Conservation (phyloP, 306 rosid species). For the Vicia faba region DNA sequence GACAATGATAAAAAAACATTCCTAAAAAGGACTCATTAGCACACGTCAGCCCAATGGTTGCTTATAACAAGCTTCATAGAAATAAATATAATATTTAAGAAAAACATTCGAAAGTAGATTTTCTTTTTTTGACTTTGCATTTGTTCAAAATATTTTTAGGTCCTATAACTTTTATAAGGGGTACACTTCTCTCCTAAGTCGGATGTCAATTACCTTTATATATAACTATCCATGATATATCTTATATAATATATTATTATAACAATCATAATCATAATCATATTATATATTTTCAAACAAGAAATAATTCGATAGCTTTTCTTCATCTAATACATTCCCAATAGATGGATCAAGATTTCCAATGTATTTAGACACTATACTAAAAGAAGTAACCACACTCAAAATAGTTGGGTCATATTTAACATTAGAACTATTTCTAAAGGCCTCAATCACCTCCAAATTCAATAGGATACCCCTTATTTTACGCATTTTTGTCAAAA, state of each 20-base stretch:
- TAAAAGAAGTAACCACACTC: constrained; percentile 23
- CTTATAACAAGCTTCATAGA: no score
- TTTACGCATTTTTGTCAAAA: constrained; percentile 49
- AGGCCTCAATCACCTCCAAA: constrained; percentile 28
- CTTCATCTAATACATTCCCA: not conserved
- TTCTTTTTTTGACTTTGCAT: not conserved
- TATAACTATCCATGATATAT: no score
- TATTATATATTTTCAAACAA: constrained; percentile 5
- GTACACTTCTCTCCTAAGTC: no score
- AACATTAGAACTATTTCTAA: constrained; percentile 23
- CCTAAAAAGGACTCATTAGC: no score
- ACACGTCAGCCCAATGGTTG: no score
- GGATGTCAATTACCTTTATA: no score
- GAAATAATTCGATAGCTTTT: constrained; percentile 20
- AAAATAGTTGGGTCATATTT: constrained; percentile 20
- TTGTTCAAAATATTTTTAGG: not conserved
- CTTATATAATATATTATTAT: no score
- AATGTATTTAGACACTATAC: constrained; percentile 12
- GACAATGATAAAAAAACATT: no score
- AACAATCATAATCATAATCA: no score
- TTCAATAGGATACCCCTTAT: constrained; percentile 42
- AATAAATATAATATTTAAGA: not conserved
- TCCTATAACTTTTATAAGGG: no score
- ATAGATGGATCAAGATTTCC: not conserved
- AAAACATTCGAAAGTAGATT: not conserved